Evolutionary conservation across 805 yeast genomes (phyloP), one percentile per base, ranked within the genome.

Genomic region (Jamesozyma lodderae): DNA sequence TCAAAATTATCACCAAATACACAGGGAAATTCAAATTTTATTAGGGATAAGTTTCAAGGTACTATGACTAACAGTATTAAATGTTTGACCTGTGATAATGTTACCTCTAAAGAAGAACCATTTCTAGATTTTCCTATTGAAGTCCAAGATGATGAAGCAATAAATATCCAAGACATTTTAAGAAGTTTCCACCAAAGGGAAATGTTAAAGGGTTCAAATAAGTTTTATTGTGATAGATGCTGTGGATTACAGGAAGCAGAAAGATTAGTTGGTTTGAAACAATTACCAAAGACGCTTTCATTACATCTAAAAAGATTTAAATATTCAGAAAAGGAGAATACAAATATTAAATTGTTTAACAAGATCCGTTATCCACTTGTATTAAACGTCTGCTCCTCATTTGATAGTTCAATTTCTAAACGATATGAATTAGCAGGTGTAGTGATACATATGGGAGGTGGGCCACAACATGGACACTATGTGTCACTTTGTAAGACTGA

Each of bases 401-500:
- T 23, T 37, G 63, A 62, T 15, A 61, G 64, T 17, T 67, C 72
- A 1, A 40, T 48, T 16, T 48, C 47, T 16, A 75, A 73, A 49
- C 66, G 79, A 14, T 90, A 87, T 53, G 95, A 86, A 50, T 63
- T 90, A 36, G 79, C 78, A 44, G 85, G 88, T 0, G 79, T 88
- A 25, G 94, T 90, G 15, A 88, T 90, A 7, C 98, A 90, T 53
- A 80, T 92, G 47, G 98, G 98, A 9, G 95, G 95, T 3, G 97
- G 97, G 0, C 96, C 97, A 2, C 87, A 86, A 66, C 95, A 86
- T 59, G 98, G 98, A 0, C 98, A 90, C 57, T 90, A 92, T 58
- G 88, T 92, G 14, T 72, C 95, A 0, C 63, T 92, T 3, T 81
- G 92, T 43, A 87, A 86, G 54, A 80, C 90, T 2, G 77, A 73